Evolutionary conservation across 352 stramenopile genomes (phyloP), one percentile per base, ranked within the genome.

Genomic region (Phytophthora palmivora): DNA sequence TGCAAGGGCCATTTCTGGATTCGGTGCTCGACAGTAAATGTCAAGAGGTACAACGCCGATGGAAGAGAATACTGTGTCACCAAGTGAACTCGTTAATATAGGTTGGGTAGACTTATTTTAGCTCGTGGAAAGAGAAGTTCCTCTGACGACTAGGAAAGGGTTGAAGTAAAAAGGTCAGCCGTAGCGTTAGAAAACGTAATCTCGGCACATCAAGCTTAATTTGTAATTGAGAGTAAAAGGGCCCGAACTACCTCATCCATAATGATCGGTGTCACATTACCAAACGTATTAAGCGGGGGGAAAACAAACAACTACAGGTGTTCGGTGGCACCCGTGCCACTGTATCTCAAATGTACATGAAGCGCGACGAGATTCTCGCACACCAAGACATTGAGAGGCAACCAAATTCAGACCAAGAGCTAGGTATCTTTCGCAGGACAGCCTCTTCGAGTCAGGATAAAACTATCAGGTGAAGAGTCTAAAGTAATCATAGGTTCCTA

Each of bases 291-390:
- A 8, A 37, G 4, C 18, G 34, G 48, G 48, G n/a, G 48, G 45
- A 16, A 16, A 36, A 12, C 48, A 45, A 24, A 33, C 33, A 4
- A 36, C 32, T 15, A 16, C 45, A 30, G 48, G 48, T 45, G 15
- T 56, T 37, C 6, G 32, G 48, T 3, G 48, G 45, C 34, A 56
- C 48, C 12, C 48, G 48, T 21, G 32, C 48, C 11, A 33, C 48
- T n/a, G 34, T 56, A 5, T 45, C 33, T n/a, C 48, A 56, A 11
- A 56, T 56, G 48, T 56, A 56, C 34, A 56, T 45, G 19, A 56
- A 56, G 14, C 33, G 48, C 18, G 48, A 56, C 2, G 33, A 56
- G 19, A 56, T 56, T 16, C 48, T 56, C 2, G 18, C 7, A 67
- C 74, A 36, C 59, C 67, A 3, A 54, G 54, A 41, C 6, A 6